Evolutionary conservation across 2,329 filamentous ascomycete genomes (phyloP).

Genomic region (Grosmannia huntii): DNA sequence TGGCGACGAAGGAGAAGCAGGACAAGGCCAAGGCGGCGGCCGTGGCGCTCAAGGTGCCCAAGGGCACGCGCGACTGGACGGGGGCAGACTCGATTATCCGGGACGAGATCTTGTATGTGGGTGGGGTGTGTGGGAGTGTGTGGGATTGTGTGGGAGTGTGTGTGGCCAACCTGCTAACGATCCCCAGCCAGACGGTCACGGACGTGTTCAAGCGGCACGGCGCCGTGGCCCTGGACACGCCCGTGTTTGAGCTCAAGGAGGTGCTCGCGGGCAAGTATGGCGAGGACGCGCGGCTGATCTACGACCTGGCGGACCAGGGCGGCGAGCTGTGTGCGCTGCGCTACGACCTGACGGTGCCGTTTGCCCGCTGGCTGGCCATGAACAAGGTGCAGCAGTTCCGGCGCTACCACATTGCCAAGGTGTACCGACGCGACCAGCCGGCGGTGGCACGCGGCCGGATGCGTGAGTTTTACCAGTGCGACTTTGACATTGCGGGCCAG

Average conservation of each 20-base stretch:
- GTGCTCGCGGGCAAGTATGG: slow-evolving; percentile 43
- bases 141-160: neutral
- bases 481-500: slow-evolving; percentile 83
- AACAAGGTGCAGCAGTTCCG: slow-evolving; percentile 79
- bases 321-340: slow-evolving; percentile 70
- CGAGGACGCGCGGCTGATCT: slow-evolving; percentile 58
- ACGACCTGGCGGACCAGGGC: slow-evolving; percentile 72
- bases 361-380: slow-evolving; percentile 88
- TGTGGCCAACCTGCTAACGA: no score
- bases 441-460: slow-evolving; percentile 85
- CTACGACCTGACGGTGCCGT: slow-evolving; percentile 52
- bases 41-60: slow-evolving; percentile 56
- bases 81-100: slow-evolving; percentile 56
- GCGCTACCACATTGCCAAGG: slow-evolving; percentile 90
- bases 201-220: slow-evolving; percentile 42
- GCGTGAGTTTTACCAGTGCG: slow-evolving; percentile 95
- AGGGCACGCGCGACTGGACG: slow-evolving; percentile 63
- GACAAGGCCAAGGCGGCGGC: slow-evolving; percentile 12
- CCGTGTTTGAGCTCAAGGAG: slow-evolving; percentile 65
- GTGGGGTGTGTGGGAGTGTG: neutral
- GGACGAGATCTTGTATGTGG: slow-evolving; percentile 45
- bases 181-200: slow-evolving; percentile 13
- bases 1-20: neutral
- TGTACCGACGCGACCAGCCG: slow-evolving; percentile 40
- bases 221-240: slow-evolving; percentile 57